phyloP scores from a whole-genome alignment of 495 filamentous ascomycete species.

The Hypomontagnella submonticulosa region DNA sequence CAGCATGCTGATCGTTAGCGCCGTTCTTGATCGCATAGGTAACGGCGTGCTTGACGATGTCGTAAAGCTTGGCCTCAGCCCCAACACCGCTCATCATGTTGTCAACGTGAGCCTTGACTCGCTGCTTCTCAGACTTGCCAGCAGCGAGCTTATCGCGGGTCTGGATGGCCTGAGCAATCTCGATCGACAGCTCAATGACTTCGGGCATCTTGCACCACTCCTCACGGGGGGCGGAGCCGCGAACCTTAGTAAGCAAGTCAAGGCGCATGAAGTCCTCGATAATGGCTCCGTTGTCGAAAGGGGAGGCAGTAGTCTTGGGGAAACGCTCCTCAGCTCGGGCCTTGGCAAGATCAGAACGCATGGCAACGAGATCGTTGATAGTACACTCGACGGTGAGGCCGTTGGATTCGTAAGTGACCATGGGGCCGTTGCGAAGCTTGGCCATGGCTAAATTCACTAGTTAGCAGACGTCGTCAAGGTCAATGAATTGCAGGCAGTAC shows the following conservation, averaged over 20 bases:
- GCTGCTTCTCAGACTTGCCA: constrained; percentile 34
- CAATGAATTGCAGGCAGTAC: neutral
- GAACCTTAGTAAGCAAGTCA: constrained; percentile 10
- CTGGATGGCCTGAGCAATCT: constrained; percentile 38
- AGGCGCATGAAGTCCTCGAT: constrained; percentile 37
- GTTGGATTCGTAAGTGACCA: neutral
- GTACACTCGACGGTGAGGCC: neutral
- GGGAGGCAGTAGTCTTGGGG: constrained; percentile 30
- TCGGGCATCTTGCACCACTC: constrained; percentile 28
- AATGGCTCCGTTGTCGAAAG: constrained; percentile 16
- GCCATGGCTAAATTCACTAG: neutral
- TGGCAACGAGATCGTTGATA: constrained; percentile 16
- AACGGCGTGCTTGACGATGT: constrained; percentile 45
- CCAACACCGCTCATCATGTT: constrained; percentile 42
- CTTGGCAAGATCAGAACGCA: constrained; percentile 30
- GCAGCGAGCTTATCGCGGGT: constrained; percentile 41
- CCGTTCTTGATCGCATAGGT: constrained; percentile 31
- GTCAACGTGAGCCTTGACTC: constrained; percentile 34
- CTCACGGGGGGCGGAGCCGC: constrained; percentile 30
- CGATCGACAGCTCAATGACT: constrained; percentile 22
- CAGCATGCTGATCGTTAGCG: constrained; percentile 18
- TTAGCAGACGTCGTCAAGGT: constrained; percentile 8
- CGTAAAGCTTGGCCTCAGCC: constrained; percentile 42
- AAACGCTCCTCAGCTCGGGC: constrained; percentile 44
- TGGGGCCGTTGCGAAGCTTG: neutral